phyloP scores from a whole-genome alignment of 75 land plant genomes.

The Picea sitchensis region DNA sequence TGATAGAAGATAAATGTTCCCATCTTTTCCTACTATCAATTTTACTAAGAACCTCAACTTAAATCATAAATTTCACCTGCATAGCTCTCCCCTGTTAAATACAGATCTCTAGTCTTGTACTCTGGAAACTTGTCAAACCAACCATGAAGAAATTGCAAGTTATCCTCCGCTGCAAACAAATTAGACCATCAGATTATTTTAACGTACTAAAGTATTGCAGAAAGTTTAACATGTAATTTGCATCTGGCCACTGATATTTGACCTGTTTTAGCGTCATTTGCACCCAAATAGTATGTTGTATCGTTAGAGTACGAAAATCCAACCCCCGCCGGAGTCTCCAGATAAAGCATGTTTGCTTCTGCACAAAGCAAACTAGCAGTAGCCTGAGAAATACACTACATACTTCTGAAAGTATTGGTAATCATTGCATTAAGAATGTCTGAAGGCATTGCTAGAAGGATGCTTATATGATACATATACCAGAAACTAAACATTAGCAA shows the following conservation, averaged over 20 bases:
- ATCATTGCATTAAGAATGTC: neutral
- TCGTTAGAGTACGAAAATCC: slow-evolving; percentile 87
- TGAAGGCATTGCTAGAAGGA: neutral
- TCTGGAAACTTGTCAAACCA: slow-evolving; percentile 87
- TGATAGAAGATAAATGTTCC: too few relatives aligned
- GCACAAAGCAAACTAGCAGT: slow-evolving; percentile 5
- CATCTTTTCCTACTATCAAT: neutral
- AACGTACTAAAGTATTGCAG: neutral
- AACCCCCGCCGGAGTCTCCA: slow-evolving; percentile 94
- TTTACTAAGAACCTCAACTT: neutral
- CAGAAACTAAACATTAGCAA: neutral
- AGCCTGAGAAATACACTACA: neutral
- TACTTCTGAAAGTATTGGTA: neutral
- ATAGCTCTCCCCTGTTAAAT: slow-evolving; percentile 94
- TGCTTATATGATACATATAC: neutral
- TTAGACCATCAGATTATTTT: neutral
- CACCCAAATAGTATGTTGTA: slow-evolving; percentile 45
- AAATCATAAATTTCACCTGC: slow-evolving; percentile 57
- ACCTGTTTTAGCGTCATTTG: slow-evolving; percentile 76
- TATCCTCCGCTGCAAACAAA: slow-evolving; percentile 63
- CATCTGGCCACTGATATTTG: neutral
- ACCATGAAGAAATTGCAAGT: slow-evolving; percentile 63
- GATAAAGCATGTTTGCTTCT: slow-evolving; percentile 84
- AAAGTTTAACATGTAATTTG: neutral
- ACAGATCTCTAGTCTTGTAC: slow-evolving; percentile 63